Percentiles rank a stretch among this genome's conserved stretches.
Conservation (phyloP, 139 green algal genomes). For the Chlamydomonas eustigma region DNA sequence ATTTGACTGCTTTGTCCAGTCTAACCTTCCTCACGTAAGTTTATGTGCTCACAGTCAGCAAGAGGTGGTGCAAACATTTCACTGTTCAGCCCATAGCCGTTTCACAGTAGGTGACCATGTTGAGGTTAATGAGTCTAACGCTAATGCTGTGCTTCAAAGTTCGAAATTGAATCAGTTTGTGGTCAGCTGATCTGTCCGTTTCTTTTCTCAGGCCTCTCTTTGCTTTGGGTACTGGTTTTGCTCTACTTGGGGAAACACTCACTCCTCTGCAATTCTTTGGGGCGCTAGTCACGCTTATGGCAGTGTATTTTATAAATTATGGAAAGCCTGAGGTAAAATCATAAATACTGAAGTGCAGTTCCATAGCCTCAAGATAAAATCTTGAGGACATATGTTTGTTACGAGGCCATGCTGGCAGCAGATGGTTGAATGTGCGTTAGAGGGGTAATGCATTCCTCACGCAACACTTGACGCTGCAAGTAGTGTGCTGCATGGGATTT, state of each 20-base stretch:
- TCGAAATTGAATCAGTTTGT: too few relatives aligned
- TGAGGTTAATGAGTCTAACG: not conserved
- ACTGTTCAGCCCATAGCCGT: not conserved
- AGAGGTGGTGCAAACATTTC: not conserved
- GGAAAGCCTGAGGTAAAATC: not conserved
- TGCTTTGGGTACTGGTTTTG: slow-evolving; percentile 53
- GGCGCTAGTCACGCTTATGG: slow-evolving; percentile 77
- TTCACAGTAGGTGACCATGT: not conserved
- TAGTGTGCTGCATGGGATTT: too few relatives aligned
- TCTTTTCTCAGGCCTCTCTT: slow-evolving; percentile 23
- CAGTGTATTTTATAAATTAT: slow-evolving; percentile 73
- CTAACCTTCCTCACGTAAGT: slow-evolving; percentile 79
- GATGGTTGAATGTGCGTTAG: too few relatives aligned
- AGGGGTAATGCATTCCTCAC: too few relatives aligned
- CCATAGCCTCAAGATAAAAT: too few relatives aligned
- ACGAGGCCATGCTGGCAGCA: too few relatives aligned
- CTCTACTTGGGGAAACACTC: slow-evolving; percentile 81
- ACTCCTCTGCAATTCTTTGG: slow-evolving; percentile 80
- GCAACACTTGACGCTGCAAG: too few relatives aligned
- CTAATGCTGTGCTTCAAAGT: too few relatives aligned
- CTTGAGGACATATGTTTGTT: too few relatives aligned
- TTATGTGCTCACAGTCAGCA: not conserved
- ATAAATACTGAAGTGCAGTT: not conserved
- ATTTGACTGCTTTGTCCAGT: slow-evolving; percentile 81
- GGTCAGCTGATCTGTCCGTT: not conserved